These are phyloP conservation scores for Rhizopogon salebrosus DNA, from an alignment of 768 basidiomycete species.

Conservation along the genomic window DNA sequence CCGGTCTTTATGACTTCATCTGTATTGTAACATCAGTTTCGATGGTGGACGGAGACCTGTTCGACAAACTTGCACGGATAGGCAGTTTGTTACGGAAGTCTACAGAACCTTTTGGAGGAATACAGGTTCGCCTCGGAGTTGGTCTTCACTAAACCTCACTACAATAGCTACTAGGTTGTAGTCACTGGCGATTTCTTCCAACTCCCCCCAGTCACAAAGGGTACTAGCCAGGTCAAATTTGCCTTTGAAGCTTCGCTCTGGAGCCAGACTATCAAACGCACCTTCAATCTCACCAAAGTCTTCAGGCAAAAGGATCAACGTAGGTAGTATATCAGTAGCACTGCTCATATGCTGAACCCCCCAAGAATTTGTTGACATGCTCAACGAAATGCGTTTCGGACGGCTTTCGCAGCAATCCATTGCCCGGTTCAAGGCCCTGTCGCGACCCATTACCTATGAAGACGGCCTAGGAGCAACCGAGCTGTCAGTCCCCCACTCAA, in stretches of 20 bases:
- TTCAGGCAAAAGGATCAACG: conserved; percentile 93
- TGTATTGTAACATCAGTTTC: conserved; percentile 57
- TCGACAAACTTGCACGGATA: conserved; percentile 82
- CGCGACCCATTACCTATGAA: conserved; percentile 63
- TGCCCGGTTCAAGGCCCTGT: conserved; percentile 61
- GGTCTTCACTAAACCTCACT: not conserved
- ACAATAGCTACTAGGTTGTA: conserved; percentile 49
- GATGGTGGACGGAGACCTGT: conserved; percentile 92
- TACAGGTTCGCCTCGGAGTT: conserved; percentile 53
- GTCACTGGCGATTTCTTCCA: conserved; percentile 99
- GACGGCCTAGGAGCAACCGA: conserved; percentile 90
- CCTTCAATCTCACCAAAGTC: conserved; percentile 91
- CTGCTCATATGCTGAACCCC: conserved; percentile 4
- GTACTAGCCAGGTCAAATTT: conserved; percentile 60
- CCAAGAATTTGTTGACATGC: conserved; percentile 88
- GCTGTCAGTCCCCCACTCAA: conserved; percentile 48
- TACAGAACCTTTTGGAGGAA: conserved; percentile 82
- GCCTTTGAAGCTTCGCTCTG: conserved; percentile 88
- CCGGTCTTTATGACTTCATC: not conserved
- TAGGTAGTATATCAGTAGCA: conserved; percentile 27
- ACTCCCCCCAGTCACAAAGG: conserved; percentile 84
- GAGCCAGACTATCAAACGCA: conserved; percentile 68
- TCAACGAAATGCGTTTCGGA: conserved; percentile 98
- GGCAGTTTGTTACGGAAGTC: conserved; percentile 60
- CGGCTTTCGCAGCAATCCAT: conserved; percentile 60